Evolutionary conservation across 805 yeast species (phyloP), one percentile per base, ranked within the genome.

Genomic region (Zygotorulaspora florentina): DNA sequence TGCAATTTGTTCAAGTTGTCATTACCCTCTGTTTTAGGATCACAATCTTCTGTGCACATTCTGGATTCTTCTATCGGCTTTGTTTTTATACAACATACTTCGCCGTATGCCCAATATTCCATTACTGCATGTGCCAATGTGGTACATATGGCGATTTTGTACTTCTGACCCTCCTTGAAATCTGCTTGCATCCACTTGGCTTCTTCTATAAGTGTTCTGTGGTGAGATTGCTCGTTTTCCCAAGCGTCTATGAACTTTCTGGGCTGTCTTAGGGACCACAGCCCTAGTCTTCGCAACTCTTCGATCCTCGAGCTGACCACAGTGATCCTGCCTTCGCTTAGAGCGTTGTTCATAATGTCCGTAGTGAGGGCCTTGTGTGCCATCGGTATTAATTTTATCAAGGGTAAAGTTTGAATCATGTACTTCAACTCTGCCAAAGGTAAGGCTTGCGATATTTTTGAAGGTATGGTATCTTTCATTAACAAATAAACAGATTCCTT

Each of bases 241-340:
- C 60, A 77, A 0, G 98, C 96, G 53, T 87, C 95, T 10, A 73
- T 59, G 57, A 74, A 83, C 51, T 77, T 75, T 42, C 76, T 71
- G 0, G 95, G 96, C 62, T 93, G 99, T 43, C 95, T 74, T 43
- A 93, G 70, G 17, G 96, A 83, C 98, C 99, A 93, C 56, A 86
- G 81, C 2, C 87, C 85, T 47, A 84, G 83, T 39, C 95, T 73
- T 62, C 88, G 87, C 51, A 93, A 72, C 62, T 91, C 98, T 59
- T 91, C 98, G 39, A 93, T 90, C 50, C 98, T 74, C 1, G 95
- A 85, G 56, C 88, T 85, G 15, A 88, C 80, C 9, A 89, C 96
- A 0, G 95, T 87, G 2, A 91, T 81, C 61, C 90, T 85, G 3
- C 96, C 96, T 61, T 93, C 99, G 11, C 87, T 77, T 28, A 90